Evolutionary conservation across 2,329 filamentous ascomycete species (phyloP).

Genomic region (Stagonosporopsis vannaccii): DNA sequence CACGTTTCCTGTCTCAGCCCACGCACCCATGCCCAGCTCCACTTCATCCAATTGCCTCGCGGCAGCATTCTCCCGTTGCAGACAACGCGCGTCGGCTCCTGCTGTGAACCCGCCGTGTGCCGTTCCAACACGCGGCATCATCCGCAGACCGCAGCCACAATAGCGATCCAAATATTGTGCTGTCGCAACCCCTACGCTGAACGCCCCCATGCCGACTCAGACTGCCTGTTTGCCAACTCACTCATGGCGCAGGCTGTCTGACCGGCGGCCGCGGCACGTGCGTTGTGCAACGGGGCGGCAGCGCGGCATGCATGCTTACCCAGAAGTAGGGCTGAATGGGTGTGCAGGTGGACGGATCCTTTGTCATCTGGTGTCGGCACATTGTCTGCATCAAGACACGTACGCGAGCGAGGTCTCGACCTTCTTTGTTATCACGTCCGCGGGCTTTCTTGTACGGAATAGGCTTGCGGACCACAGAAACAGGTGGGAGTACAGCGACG

Average conservation of each 20-base stretch:
- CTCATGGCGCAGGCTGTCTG: neutral
- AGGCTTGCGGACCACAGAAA: neutral
- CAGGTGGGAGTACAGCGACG: constrained; percentile 16
- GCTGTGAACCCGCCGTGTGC: neutral
- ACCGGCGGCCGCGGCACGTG: constrained; percentile 10
- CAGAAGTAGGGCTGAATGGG: constrained; percentile 8
- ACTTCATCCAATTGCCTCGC: constrained; percentile 1
- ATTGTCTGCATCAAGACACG: neutral
- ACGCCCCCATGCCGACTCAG: neutral
- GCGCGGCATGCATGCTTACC: constrained; percentile 7
- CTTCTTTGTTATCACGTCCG: neutral
- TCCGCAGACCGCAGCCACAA: constrained; percentile 1
- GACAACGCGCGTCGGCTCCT: constrained; percentile 1
- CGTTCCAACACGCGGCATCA: neutral
- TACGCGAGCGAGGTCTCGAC: constrained; percentile 10
- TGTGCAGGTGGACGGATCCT: neutral
- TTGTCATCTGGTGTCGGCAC: constrained; percentile 1
- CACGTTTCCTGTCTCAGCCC: constrained; percentile 11
- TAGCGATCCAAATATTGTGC: neutral
- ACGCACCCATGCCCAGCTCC: constrained; percentile 3
- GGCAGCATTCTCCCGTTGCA: neutral
- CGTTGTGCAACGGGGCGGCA: constrained; percentile 8
- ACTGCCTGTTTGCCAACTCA: neutral
- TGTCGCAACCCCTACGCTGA: neutral
- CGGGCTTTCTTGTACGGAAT: neutral